These are phyloP conservation scores for Metschnikowia lunata DNA, from an alignment of 805 yeast species.

Conservation along the genomic window DNA sequence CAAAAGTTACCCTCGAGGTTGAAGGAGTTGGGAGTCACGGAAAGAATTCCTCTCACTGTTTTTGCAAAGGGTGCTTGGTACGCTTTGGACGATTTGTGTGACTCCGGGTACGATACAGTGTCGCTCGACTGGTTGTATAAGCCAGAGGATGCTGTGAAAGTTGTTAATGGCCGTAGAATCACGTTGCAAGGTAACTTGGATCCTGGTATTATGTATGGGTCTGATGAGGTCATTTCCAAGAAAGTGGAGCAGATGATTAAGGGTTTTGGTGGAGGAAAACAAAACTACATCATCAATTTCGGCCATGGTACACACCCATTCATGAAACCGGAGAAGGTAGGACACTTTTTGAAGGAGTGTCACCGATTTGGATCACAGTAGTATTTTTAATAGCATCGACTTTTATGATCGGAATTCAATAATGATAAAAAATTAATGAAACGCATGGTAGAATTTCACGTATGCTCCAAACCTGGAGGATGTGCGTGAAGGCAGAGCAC, in stretches of 20 bases:
- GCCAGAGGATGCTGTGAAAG: constrained; percentile 78
- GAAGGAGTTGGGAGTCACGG: constrained; percentile 63
- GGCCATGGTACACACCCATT: constrained; percentile 99
- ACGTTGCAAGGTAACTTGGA: constrained; percentile 92
- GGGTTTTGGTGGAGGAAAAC: constrained; percentile 93
- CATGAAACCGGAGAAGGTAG: constrained; percentile 89
- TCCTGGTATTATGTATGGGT: constrained; percentile 92
- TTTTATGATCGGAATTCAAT: no score
- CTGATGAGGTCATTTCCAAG: constrained; percentile 69
- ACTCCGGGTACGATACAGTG: constrained; percentile 78
- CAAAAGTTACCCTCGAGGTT: constrained; percentile 64
- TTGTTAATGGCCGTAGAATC: constrained; percentile 66
- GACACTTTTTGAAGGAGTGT: constrained; percentile 80
- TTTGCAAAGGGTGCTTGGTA: constrained; percentile 98
- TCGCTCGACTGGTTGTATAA: constrained; percentile 89
- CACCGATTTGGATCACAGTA: constrained; percentile 66
- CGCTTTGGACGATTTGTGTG: constrained; percentile 81
- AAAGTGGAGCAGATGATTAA: constrained; percentile 85
- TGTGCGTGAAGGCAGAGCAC: no score
- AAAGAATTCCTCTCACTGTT: constrained; percentile 77
- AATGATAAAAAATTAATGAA: no score
- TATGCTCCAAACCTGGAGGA: no score
- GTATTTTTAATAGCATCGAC: not conserved
- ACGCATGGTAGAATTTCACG: no score
- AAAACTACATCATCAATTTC: constrained; percentile 86